Evolutionary conservation across 768 basidiomycete genomes (phyloP), one percentile per base, ranked within the genome.

Genomic region (Termitomyces eurrhizus): DNA sequence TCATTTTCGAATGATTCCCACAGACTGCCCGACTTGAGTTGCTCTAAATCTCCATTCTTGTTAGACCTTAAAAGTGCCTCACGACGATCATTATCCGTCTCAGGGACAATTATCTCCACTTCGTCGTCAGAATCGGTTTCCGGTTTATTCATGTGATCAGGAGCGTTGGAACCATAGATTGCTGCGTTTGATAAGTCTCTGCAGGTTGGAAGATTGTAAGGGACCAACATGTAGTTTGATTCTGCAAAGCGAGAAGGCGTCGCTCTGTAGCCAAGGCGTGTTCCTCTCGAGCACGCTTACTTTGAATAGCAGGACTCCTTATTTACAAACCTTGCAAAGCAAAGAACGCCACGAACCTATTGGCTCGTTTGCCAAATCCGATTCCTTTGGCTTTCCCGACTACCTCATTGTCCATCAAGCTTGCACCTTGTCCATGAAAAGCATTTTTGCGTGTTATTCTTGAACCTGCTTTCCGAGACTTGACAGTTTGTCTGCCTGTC

Each of bases 221-320:
- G 4, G 24, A 45, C 26, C 16, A 18, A 75, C 75, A 64, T 65
- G 67, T 67, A 35, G 61, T 48, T 50, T 69, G 55, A 42, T 68
- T 69, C 69, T 81, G 78, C 50, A 86, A 66, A 9, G 78, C 76
- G 52, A 72, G 72, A 13, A 90, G 55, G 37, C 92, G 80, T 24
- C 75, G 77, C 72, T 93, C 89, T 7, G 82, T 83, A n/a, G 91
- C 92, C 39, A 85, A 64, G 1, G 90, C 91, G 58, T 91, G 80
- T 68, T 91, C 89, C 64, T 91, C 90, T 60, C 91, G 76, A 14
- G 90, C 92, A 36, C 88, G 80, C 69, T 91, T 91, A 69, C 92
- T 94, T 67, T 24, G 14, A 52, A 29, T 45, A n/a, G 9, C 13
- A 16, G 48, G 37, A 24, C 24, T 52, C 36, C 2, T 6, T 18